Base-by-base conservation (phyloP, 139 green algal genomes). In the Eudorina sp. region DNA sequence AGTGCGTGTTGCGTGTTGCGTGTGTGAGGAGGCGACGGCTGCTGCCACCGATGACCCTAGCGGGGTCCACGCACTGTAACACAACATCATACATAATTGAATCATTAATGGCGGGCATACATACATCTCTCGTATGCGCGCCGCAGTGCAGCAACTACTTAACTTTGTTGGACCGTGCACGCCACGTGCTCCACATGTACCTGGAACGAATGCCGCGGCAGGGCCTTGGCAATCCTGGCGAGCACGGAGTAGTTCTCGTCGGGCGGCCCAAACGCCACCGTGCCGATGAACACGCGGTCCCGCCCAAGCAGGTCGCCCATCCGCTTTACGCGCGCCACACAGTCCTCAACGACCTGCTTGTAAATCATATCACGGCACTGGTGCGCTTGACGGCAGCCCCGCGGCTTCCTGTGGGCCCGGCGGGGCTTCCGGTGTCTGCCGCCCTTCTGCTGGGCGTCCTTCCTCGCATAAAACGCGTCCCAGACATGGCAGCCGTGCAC, bases 231-330 rank as follows among this genome's bases (percentile, higher is more conserved):
- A 86, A 93, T 93, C 60, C 3, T 43, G 64, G 85, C 9, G 27
- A 93, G 86, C 46, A 89, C 80, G 16, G n/a, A n/a, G 53, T 89
- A 93, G 48, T 91, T 40, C 53, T 91, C 86, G 0, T 8, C 16
- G 16, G 70, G 45, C 29, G 84, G 81, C 9, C 85, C 90, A 58
- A 93, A 93, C 5, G 82, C 90, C 45, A 93, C 89, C 7, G 85
- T 92, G 51, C 62, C 72, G 1, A 88, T 36, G 23, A 72, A 83
- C 41, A 92, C 53, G 3, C 89, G 84, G 76, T 92, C 89, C 4
- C 76, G 69, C 18, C 89, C 89, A n/a, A 90, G 64, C 64, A 88
- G 53, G 77, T 86, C 69, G 43, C 84, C 89, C 77, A 92, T 16
- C 18, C n/a, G n/a, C 46, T 83, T 72, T 14, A 90, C 31, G 34